Conservation (phyloP, 177 flowering plant genomes). For the Vitis hybrid region DNA sequence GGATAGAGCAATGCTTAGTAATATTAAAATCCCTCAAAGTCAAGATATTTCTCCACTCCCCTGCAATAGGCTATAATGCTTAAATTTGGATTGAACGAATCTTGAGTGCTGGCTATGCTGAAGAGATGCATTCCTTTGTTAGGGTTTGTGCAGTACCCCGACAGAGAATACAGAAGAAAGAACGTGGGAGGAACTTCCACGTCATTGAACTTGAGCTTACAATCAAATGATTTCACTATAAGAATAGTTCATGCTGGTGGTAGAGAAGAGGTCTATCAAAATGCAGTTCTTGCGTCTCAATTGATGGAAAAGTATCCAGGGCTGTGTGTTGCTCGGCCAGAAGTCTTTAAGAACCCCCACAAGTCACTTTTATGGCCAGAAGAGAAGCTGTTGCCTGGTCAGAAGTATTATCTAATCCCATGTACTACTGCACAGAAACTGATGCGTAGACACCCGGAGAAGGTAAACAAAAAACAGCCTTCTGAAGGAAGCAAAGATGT, state of each 20-base stretch:
- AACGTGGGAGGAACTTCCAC: conserved; percentile 15
- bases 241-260: conserved; percentile 56
- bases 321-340: conserved; percentile 49
- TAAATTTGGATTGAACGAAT: conserved; percentile 1
- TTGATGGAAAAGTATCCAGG: conserved; percentile 59
- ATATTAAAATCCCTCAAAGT: neutral
- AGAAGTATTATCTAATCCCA: conserved; percentile 54
- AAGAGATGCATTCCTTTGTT: conserved; percentile 22
- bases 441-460: conserved; percentile 31
- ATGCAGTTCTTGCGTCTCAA: conserved; percentile 38
- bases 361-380: conserved; percentile 46
- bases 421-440: conserved; percentile 43
- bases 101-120: conserved; percentile 27
- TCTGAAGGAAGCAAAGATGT: conserved; percentile 11
- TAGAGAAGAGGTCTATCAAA: conserved; percentile 38
- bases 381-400: conserved; percentile 52
- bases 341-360: conserved; percentile 55
- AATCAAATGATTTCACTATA: conserved; percentile 31
- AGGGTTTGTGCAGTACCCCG: conserved; percentile 2
- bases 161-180: conserved; percentile 15
- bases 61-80: neutral
- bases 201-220: conserved; percentile 18
- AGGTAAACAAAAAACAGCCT: conserved; percentile 11
- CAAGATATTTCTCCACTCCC: neutral
- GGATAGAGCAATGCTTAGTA: neutral